phyloP scores from a whole-genome alignment of 148 eudicot genomes.

The Vaccinium darrowii region DNA sequence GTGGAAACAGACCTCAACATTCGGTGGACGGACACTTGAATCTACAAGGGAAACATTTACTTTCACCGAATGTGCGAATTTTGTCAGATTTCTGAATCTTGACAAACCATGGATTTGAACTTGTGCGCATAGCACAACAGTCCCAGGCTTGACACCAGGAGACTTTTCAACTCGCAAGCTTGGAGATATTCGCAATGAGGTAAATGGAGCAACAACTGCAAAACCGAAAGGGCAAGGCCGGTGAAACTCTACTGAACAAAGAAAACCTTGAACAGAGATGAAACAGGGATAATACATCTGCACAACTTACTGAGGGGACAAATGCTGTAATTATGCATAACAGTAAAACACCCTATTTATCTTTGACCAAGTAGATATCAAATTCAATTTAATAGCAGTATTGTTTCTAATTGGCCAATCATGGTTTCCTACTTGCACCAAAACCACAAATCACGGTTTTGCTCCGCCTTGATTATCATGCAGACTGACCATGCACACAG shows the following conservation, averaged over 20 bases:
- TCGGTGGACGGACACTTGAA: conserved; percentile 47
- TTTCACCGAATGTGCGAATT: conserved; percentile 57
- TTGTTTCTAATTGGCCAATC: not conserved
- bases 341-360: not conserved
- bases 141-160: conserved; percentile 66
- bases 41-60: conserved; percentile 53
- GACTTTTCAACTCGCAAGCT: conserved; percentile 46
- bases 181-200: conserved; percentile 45
- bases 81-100: conserved; percentile 55
- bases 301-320: not conserved
- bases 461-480: not conserved
- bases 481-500: conserved; percentile 6
- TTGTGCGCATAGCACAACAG: conserved; percentile 53
- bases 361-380: not conserved
- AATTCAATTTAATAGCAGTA: not conserved
- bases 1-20: conserved; percentile 78
- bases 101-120: conserved; percentile 65
- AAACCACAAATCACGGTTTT: not conserved
- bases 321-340: not conserved
- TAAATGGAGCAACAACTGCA: conserved; percentile 55
- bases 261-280: not conserved
- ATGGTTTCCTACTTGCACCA: not conserved
- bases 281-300: not conserved
- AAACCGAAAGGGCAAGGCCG: conserved; percentile 15
- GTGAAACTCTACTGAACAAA: not conserved